Base-by-base conservation (phyloP, 139 green algal species). In the Medakamo hakoo region DNA sequence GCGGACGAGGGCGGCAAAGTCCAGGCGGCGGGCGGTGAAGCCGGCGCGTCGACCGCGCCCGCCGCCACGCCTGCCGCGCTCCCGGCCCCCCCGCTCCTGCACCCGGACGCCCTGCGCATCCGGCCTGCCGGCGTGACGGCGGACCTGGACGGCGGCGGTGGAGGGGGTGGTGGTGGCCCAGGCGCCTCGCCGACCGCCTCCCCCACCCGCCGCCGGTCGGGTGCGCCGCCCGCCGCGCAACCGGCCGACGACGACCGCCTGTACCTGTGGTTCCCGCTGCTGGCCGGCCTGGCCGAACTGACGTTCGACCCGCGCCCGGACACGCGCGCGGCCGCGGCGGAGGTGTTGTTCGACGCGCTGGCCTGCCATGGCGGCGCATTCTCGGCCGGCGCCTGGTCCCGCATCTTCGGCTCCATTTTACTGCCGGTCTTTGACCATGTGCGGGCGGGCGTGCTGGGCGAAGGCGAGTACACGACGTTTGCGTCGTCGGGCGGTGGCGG, bases 221-320 rank as follows among this genome's bases (percentile, higher is more conserved):
- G 30, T 24, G 27, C 55, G 30, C 23, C 24, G 30, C 22, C 49
- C 77, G 71, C 57, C 56, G 72, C 22, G 88, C 93, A 68, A 90
- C 82, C 0, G 86, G 93, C 70, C 78, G 83, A 52, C 16, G 88
- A 99, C 57, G 84, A 93, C 66, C 89, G 97, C 69, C 78, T 97
- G 65, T 95, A 96, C 80, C 97, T 95, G 73, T 99, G 93, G 93
- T 98, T 98, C 80, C 93, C 93, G 19, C 76, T 99, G 63, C 84
- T 99, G 49, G 93, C 90, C 22, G 93, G 93, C 2, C 80, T 99
- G 24, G 89, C 77, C 1, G 93, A 99, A 76, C 80, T 99, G 22
- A 95, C 93, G 0, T 98, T 96, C 73, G 93, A 98, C 75, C 87
- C 90, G 2, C 74, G 90, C 9, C 73, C 75, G 0, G 87, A 97